Conservation (phyloP, 2,329 filamentous ascomycete species). For the Epichloe baconii region DNA sequence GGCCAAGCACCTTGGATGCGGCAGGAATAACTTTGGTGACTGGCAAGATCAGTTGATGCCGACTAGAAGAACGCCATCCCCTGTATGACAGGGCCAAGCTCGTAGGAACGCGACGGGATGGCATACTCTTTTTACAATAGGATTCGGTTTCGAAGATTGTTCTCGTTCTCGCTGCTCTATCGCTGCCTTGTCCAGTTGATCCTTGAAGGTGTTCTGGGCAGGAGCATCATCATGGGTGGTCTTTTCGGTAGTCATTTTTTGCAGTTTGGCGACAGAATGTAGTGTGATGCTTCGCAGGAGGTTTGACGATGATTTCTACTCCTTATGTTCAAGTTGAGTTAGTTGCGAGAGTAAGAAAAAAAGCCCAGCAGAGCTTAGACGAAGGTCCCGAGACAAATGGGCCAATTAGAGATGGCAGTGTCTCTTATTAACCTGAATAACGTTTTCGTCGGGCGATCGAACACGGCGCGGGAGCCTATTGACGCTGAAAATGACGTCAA, state of each 20-base stretch:
- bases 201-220: constrained; percentile 25
- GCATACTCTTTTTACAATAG: constrained; percentile 29
- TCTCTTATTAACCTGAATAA: too few species aligned
- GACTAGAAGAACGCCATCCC: background rate
- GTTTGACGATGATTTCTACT: too few species aligned
- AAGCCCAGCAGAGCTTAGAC: too few species aligned
- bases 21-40: constrained; percentile 31
- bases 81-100: too few species aligned
- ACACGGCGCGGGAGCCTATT: too few species aligned
- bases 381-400: too few species aligned
- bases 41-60: constrained; percentile 8
- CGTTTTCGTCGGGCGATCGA: too few species aligned
- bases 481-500: background rate
- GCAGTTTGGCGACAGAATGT: background rate
- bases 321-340: background rate
- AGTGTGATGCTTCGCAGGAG: too few species aligned
- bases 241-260: constrained; percentile 6
- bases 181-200: constrained; percentile 30
- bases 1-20: constrained; percentile 27
- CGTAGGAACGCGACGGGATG: too few species aligned
- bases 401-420: too few species aligned
- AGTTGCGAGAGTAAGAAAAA: background rate
- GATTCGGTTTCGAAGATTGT: constrained; percentile 17
- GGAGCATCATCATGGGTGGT: background rate
- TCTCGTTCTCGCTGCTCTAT: constrained; percentile 18